These are phyloP conservation scores for Diaporthe humulicola DNA, from an alignment of 2,329 filamentous ascomycete genomes.

Conservation along the genomic window DNA sequence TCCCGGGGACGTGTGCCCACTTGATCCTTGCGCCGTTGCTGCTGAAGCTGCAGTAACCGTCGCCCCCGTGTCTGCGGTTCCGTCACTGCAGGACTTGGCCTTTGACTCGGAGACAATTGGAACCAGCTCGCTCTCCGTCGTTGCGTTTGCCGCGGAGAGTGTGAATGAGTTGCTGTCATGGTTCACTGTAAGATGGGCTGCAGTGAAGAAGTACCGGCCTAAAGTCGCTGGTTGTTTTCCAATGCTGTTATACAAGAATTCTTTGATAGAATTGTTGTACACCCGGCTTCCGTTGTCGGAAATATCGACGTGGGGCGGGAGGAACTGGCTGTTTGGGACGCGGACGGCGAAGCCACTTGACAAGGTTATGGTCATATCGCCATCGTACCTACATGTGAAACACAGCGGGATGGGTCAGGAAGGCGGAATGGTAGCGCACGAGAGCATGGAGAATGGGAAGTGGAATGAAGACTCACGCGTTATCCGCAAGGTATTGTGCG, in stretches of 20 bases:
- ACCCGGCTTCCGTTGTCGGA: neutral
- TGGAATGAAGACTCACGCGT: neutral
- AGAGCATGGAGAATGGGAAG: neutral
- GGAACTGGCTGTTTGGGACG: neutral
- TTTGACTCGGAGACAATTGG: neutral
- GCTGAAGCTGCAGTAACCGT: neutral
- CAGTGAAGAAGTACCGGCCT: neutral
- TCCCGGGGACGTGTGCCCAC: neutral
- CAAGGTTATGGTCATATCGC: neutral
- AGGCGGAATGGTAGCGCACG: neutral
- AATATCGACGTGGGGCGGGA: neutral
- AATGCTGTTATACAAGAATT: neutral
- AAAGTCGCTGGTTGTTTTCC: neutral
- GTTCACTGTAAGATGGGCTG: neutral
- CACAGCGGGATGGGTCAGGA: neutral
- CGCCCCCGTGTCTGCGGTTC: neutral
- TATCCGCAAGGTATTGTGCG: slow-evolving; percentile 1
- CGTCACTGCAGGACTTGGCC: neutral
- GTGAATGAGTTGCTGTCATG: slow-evolving; percentile 1
- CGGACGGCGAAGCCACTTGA: neutral
- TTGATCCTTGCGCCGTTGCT: neutral
- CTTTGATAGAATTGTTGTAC: neutral
- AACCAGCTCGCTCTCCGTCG: neutral
- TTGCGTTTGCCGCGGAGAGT: neutral
- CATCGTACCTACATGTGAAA: neutral